Evolutionary conservation across 1,284 basidiomycete genomes (phyloP).

Genomic region (Mycena citricolor): DNA sequence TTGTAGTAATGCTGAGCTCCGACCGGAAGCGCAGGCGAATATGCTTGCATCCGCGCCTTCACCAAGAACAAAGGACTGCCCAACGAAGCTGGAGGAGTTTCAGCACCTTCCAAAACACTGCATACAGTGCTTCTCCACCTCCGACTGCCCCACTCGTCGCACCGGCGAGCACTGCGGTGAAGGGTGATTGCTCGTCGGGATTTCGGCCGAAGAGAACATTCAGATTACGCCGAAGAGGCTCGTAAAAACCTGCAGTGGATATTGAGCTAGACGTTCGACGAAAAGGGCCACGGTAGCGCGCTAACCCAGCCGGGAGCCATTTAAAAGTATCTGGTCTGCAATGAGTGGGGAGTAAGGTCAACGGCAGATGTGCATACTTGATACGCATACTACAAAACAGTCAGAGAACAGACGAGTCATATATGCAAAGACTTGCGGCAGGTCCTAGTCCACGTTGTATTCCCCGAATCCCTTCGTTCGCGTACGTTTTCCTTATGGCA

Average conservation of each 20-base stretch:
- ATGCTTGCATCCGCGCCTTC: conserved; percentile 98
- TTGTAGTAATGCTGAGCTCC: conserved; percentile 93
- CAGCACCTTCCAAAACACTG: conserved; percentile 6
- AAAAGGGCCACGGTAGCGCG: too few species aligned
- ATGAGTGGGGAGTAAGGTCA: conserved; percentile 7
- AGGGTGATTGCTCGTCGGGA: conserved; percentile 63
- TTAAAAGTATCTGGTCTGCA: conserved; percentile 74
- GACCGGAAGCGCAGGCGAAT: conserved; percentile 91
- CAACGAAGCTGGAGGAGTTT: conserved; percentile 63
- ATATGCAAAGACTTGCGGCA: conserved; percentile 61
- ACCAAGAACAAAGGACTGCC: conserved; percentile 96
- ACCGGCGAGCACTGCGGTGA: conserved; percentile 82
- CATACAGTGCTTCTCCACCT: conserved; percentile 47
- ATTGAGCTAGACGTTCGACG: conserved; percentile 3
- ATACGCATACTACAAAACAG: conserved; percentile 72
- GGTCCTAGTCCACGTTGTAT: conserved; percentile 89
- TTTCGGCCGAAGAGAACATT: conserved; percentile 72
- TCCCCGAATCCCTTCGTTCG: conserved; percentile 87
- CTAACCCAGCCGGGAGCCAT: conserved; percentile 90
- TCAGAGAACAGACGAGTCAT: conserved; percentile 23
- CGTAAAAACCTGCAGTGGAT: conserved; percentile 78
- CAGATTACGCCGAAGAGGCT: conserved; percentile 78
- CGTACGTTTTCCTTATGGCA: conserved; percentile 87
- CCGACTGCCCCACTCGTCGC: conserved; percentile 89
- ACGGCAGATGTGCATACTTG: conserved; percentile 57